A percentile compares a stretch with the other conserved stretches of the same genome.
Evolutionary conservation across 257 asterid species (phyloP).

Genomic region (Leptodermis oblonga): DNA sequence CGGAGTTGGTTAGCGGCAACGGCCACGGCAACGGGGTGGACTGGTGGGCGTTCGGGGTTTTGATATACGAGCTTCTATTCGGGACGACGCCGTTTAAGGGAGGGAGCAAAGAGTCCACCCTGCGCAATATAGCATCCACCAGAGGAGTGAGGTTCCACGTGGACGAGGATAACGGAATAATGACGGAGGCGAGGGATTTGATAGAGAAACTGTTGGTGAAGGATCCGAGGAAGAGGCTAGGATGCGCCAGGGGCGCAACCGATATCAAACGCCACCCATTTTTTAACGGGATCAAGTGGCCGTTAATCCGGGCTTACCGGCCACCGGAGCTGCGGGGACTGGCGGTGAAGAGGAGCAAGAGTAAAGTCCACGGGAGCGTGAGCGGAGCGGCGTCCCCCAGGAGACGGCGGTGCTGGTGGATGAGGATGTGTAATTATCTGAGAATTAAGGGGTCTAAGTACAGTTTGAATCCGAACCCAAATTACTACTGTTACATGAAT

Average conservation of each 20-base stretch:
- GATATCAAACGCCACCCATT: conserved; percentile 92
- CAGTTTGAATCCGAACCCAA: conserved; percentile 53
- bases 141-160: conserved; percentile 52
- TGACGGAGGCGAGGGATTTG: conserved; percentile 57
- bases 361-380: conserved; percentile 36
- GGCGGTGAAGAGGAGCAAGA: conserved; percentile 52
- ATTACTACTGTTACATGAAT: conserved; percentile 48
- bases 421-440: conserved; percentile 47
- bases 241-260: conserved; percentile 82
- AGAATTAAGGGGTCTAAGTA: conserved; percentile 51
- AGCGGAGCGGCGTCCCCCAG: conserved; percentile 41
- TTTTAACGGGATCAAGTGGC: conserved; percentile 85
- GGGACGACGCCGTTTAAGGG: conserved; percentile 89
- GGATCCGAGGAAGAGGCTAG: conserved; percentile 74
- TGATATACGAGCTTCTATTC: conserved; percentile 57
- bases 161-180: conserved; percentile 38
- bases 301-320: conserved; percentile 68
- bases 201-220: conserved; percentile 68
- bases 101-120: conserved; percentile 74
- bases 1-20: conserved; percentile 60
- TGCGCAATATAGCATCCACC: conserved; percentile 78
- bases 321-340: conserved; percentile 85
- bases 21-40: conserved; percentile 96
- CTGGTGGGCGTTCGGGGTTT: conserved; percentile 94
- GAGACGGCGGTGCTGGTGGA: conserved; percentile 70